Evolutionary conservation across 2,329 filamentous ascomycete species (phyloP), one percentile per base, ranked within the genome.

Genomic region (Cercospora sesami): DNA sequence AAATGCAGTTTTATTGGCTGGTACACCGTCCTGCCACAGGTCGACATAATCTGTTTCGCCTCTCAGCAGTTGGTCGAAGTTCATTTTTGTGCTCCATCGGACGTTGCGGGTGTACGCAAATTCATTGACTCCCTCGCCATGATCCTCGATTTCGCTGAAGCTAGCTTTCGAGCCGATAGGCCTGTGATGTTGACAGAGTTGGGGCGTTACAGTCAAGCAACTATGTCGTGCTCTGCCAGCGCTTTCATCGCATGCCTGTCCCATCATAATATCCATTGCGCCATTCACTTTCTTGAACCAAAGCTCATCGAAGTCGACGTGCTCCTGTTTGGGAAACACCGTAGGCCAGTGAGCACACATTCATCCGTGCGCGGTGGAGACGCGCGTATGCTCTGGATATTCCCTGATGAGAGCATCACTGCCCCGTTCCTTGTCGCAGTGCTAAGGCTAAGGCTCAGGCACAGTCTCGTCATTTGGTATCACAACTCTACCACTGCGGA

Each of bases 101-200:
- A 83, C 65, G 67, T 81, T 79, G 28, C 77, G 74, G 0, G 80
- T 82, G 53, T 69, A 66, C 5, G 74, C 73, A 18, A 70, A 69
- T 0, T 79, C 75, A 53, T 76, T 75, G 21, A 72, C 78, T 1
- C 73, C 78, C 0, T 73, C 75, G 0, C 73, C 76, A 28, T 80
- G 75, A 3, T 78, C 69, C 1, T 73, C 73, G 48, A 83, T 83
- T 57, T 83, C 79, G 63, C 80, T 83, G 48, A 73, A 74, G 1
- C 73, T 69, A 8, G 64, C 74, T 48, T 72, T 75, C 1, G 73
- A 73, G 31, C 84, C 84, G 0, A 78, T 78, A 0, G 79, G 73
- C 1, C 81, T 77, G 68, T 84, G 81, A 16, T 83, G 81, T n/a
- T 83, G 79, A 72, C 86, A 83, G 3, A 86, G 73, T 31, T 78